A percentile compares a stretch with the other conserved stretches of the same genome.
Evolutionary conservation across 1,284 basidiomycete species (phyloP).

Genomic region (Termitomyces sp.): DNA sequence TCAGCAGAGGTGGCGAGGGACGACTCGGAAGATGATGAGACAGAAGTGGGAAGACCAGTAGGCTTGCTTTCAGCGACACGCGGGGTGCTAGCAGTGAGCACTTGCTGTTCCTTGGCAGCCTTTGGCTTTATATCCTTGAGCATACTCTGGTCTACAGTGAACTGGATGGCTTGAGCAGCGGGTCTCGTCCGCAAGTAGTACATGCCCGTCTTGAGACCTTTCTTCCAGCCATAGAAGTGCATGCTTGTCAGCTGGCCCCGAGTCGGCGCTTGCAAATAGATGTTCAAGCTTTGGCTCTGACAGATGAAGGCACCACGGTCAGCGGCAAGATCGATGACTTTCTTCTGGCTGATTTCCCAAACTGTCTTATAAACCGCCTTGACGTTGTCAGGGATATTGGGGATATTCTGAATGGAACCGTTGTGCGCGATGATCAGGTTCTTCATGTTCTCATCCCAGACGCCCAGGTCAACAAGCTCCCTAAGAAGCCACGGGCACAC

Average conservation of each 20-base stretch:
- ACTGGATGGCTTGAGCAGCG: slow-evolving; percentile 95
- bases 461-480: slow-evolving; percentile 90
- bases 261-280: slow-evolving; percentile 90
- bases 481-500: slow-evolving; percentile 98
- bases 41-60: slow-evolving; percentile 29
- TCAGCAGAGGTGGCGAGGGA: slow-evolving; percentile 25
- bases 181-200: slow-evolving; percentile 95
- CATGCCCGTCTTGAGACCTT: slow-evolving; percentile 98
- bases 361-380: slow-evolving; percentile 99
- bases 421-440: slow-evolving; percentile 98
- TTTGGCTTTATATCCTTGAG: slow-evolving; percentile 71
- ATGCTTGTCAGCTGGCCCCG: slow-evolving; percentile 94
- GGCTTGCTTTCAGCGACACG: slow-evolving; percentile 17
- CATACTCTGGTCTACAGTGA: slow-evolving; percentile 86
- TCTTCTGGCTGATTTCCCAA: slow-evolving; percentile 99
- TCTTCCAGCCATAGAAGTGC: slow-evolving; percentile 99
- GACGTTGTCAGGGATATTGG: slow-evolving; percentile 80
- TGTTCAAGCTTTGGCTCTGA: slow-evolving; percentile 89
- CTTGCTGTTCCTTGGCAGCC: slow-evolving; percentile 7
- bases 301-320: slow-evolving; percentile 99
- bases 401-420: slow-evolving; percentile 91
- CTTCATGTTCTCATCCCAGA: slow-evolving; percentile 99
- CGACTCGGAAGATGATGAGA: slow-evolving; percentile 31
- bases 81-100: slow-evolving; percentile 32
- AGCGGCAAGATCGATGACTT: slow-evolving; percentile 94